Percentiles rank a stretch among this genome's conserved stretches.
Conservation (phyloP, 352 stramenopile species). For the Globisporangium nagaii region DNA sequence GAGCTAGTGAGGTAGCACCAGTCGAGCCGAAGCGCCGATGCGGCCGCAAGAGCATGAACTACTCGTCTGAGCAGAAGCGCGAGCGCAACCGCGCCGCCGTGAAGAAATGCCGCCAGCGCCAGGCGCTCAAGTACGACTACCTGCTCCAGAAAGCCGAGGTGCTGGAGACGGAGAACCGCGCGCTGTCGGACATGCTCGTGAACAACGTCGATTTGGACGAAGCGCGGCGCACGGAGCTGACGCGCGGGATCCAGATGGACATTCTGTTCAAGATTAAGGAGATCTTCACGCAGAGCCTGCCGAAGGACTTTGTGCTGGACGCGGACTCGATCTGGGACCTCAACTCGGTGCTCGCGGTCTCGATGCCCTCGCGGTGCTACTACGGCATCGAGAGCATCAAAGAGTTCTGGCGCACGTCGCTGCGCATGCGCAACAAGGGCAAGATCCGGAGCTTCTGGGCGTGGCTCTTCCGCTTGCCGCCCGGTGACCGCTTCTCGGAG, state of each 20-base stretch:
- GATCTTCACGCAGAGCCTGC: conserved; percentile 81
- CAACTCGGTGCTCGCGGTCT: conserved; percentile 80
- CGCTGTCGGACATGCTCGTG: conserved; percentile 68
- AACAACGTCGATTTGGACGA: conserved; percentile 61
- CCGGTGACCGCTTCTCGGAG: conserved; percentile 67
- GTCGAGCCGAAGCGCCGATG: conserved; percentile 56
- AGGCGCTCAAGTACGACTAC: conserved; percentile 79
- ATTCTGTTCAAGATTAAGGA: conserved; percentile 86
- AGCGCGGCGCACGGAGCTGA: conserved; percentile 54
- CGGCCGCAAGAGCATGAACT: conserved; percentile 85
- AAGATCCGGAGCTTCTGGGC: conserved; percentile 86
- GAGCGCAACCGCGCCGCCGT: conserved; percentile 81
- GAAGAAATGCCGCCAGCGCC: conserved; percentile 78
- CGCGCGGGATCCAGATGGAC: conserved; percentile 82
- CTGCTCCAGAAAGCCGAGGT: conserved; percentile 67
- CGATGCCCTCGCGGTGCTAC: conserved; percentile 82
- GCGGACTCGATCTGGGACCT: conserved; percentile 82
- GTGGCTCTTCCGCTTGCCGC: conserved; percentile 73
- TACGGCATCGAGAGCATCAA: conserved; percentile 86
- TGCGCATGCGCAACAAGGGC: conserved; percentile 85
- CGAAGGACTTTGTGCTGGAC: conserved; percentile 83
- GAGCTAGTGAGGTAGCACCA: neutral
- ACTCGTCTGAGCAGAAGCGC: conserved; percentile 77
- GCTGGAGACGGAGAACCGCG: conserved; percentile 58
- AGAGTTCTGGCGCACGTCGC: conserved; percentile 79